A percentile compares a stretch with the other conserved stretches of the same genome.
Evolutionary conservation across 2,329 filamentous ascomycete species (phyloP).

Genomic region (Fragosphaeria purpurea): DNA sequence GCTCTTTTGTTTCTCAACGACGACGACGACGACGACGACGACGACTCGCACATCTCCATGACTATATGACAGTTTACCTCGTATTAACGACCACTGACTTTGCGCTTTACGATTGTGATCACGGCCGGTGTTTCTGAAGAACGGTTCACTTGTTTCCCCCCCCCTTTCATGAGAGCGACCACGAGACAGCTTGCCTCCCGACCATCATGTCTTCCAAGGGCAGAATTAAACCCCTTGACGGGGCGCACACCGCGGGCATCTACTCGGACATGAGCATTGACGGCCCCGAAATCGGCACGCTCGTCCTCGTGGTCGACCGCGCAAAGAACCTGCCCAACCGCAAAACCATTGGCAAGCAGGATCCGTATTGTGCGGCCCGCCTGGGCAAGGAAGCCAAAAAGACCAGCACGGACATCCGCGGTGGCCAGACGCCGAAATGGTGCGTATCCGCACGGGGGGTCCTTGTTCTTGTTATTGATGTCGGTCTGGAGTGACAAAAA

Average conservation of each 20-base stretch:
- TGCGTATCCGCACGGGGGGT: conserved; percentile 33
- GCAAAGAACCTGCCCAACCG: conserved; percentile 95
- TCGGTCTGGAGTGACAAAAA: not conserved
- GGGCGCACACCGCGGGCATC: conserved; percentile 79
- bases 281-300: conserved; percentile 83
- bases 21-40: too few relatives aligned
- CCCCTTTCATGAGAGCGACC: too few relatives aligned
- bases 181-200: too few relatives aligned
- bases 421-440: conserved; percentile 94
- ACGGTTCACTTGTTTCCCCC: too few relatives aligned
- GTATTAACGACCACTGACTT: too few relatives aligned
- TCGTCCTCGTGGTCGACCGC: conserved; percentile 85
- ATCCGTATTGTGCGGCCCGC: conserved; percentile 89
- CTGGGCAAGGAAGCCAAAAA: conserved; percentile 96
- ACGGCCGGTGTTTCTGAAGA: too few relatives aligned
- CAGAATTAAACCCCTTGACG: conserved; percentile 47
- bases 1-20: too few relatives aligned
- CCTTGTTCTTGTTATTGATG: not conserved
- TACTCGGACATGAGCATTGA: conserved; percentile 91
- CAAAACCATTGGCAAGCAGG: conserved; percentile 97
- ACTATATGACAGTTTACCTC: too few relatives aligned
- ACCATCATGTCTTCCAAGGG: conserved; percentile 39
- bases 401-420: conserved; percentile 85
- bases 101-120: too few relatives aligned
- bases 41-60: too few relatives aligned